phyloP scores from a whole-genome alignment of 495 filamentous ascomycete genomes.

The Penicillium salamii region DNA sequence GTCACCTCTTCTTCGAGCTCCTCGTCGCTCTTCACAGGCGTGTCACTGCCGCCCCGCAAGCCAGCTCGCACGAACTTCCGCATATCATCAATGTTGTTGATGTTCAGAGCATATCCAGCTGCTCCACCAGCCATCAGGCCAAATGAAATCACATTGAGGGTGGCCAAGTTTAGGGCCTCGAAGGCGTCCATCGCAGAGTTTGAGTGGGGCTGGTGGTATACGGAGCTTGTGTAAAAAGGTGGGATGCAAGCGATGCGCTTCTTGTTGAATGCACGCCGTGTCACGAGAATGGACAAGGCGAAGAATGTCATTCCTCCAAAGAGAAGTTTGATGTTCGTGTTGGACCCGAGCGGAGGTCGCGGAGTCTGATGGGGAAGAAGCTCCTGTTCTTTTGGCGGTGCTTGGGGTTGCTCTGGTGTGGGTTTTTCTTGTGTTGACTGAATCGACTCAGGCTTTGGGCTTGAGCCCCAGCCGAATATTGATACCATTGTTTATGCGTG shows the following conservation, averaged over 20 bases:
- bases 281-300: conserved; percentile 62
- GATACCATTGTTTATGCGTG: conserved; percentile 22
- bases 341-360: conserved; percentile 13
- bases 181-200: conserved; percentile 65
- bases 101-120: conserved; percentile 65
- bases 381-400: conserved; percentile 7
- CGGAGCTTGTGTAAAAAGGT: conserved; percentile 62
- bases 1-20: conserved; percentile 68
- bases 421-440: conserved; percentile 7
- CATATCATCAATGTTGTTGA: conserved; percentile 69
- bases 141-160: conserved; percentile 71
- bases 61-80: conserved; percentile 49
- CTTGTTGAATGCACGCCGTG: conserved; percentile 61
- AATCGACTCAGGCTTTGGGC: conserved; percentile 17
- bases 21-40: conserved; percentile 37
- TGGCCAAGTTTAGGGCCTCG: conserved; percentile 79
- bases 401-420: not conserved
- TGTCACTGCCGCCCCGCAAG: conserved; percentile 40
- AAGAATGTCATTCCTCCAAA: conserved; percentile 72
- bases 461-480: conserved; percentile 30
- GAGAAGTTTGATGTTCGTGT: conserved; percentile 53
- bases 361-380: conserved; percentile 14
- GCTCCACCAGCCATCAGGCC: conserved; percentile 68
- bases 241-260: conserved; percentile 55
- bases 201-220: conserved; percentile 37